Conservation (phyloP, 768 basidiomycete genomes). For the Suillus tomentosus region DNA sequence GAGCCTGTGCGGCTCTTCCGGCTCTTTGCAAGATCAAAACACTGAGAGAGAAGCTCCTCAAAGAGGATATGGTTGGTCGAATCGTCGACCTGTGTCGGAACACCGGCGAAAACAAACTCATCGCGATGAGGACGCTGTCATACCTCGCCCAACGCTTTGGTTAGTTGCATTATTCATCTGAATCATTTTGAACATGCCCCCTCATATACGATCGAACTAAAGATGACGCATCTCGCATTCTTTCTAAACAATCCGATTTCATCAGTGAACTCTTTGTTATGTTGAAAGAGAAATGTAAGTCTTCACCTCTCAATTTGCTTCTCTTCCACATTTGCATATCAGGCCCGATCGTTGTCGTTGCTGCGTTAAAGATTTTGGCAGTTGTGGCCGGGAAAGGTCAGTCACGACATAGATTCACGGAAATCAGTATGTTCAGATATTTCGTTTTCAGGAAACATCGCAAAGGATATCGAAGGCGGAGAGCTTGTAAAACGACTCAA, state of each 20-base stretch:
- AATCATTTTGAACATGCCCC: constrained; percentile 23
- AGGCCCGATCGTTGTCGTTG: too few species aligned
- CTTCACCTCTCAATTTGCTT: too few species aligned
- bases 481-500: too few species aligned
- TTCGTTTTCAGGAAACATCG: too few species aligned
- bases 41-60: constrained; percentile 20
- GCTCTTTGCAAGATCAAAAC: constrained; percentile 27
- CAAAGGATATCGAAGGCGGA: too few species aligned
- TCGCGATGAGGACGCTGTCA: constrained; percentile 10
- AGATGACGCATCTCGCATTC: constrained; percentile 17
- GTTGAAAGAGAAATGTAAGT: too few species aligned
- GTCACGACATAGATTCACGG: too few species aligned
- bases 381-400: too few species aligned
- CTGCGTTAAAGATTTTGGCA: too few species aligned
- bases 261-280: neutral
- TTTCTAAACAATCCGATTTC: too few species aligned
- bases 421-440: too few species aligned
- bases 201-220: constrained; percentile 28
- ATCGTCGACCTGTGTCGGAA: constrained; percentile 26
- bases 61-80: constrained; percentile 19
- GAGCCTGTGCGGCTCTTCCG: constrained; percentile 30
- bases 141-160: neutral
- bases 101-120: constrained; percentile 11
- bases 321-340: too few species aligned
- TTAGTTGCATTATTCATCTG: neutral